Conservation (phyloP, 2,329 filamentous ascomycete genomes). For the Phyllosticta citribraziliensis region DNA sequence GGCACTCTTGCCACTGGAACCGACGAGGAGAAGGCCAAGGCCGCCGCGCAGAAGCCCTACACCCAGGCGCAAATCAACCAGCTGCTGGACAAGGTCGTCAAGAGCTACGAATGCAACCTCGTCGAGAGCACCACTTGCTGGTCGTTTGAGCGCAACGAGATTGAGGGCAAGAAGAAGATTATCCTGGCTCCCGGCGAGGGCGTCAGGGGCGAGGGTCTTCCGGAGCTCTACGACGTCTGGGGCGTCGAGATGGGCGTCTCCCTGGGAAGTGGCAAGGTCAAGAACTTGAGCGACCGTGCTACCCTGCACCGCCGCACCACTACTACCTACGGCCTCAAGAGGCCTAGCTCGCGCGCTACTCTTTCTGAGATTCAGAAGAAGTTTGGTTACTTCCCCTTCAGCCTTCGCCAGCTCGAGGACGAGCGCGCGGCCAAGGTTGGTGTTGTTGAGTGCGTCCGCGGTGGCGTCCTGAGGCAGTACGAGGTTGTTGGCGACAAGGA, state of each 20-base stretch:
- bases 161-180: constrained; percentile 97
- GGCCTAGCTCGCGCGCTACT: constrained; percentile 78
- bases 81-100: constrained; percentile 82
- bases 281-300: constrained; percentile 75
- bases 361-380: constrained; percentile 94
- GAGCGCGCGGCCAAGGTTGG: constrained; percentile 93
- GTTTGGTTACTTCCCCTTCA: constrained; percentile 97
- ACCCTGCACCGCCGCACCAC: constrained; percentile 90
- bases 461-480: constrained; percentile 88
- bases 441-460: constrained; percentile 90
- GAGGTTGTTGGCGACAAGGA: constrained; percentile 95
- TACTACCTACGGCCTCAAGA: constrained; percentile 87
- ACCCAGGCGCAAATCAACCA: constrained; percentile 79
- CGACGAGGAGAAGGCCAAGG: constrained; percentile 94
- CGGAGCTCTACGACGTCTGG: constrained; percentile 91
- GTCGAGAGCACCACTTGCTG: constrained; percentile 98
- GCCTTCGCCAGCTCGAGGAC: constrained; percentile 89
- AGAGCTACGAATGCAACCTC: constrained; percentile 81
- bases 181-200: constrained; percentile 80
- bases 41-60: constrained; percentile 64
- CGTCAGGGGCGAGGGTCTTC: constrained; percentile 79
- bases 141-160: constrained; percentile 94
- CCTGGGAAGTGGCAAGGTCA: constrained; percentile 87
- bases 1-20: constrained; percentile 72
- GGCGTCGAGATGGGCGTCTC: constrained; percentile 93